A percentile compares a stretch with the other conserved stretches of the same genome.
Evolutionary conservation across 805 yeast species (phyloP).

Genomic region (Teunomyces cretensis): DNA sequence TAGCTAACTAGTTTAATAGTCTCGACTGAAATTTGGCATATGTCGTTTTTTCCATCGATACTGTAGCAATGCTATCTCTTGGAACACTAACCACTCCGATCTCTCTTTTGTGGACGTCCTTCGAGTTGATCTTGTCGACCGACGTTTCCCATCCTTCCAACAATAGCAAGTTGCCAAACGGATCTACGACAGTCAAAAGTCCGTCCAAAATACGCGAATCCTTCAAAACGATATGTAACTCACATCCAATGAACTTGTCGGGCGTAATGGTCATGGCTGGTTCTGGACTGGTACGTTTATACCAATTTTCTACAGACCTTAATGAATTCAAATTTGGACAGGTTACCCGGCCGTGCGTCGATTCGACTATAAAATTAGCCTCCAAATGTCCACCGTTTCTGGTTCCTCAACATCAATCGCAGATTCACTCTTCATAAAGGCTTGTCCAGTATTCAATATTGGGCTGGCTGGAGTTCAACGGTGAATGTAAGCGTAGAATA

Average conservation of each 20-base stretch:
- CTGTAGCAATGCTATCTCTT: slow-evolving; percentile 14
- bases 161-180: slow-evolving; percentile 41
- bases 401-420: slow-evolving; percentile 39
- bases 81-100: slow-evolving; percentile 29
- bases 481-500: slow-evolving; percentile 38
- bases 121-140: slow-evolving; percentile 21
- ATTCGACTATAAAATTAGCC: background rate
- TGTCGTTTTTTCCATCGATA: slow-evolving; percentile 20
- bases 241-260: slow-evolving; percentile 30
- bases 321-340: background rate
- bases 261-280: slow-evolving; percentile 12
- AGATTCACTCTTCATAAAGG: slow-evolving; percentile 29
- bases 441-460: slow-evolving; percentile 11
- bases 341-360: slow-evolving; percentile 1
- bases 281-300: background rate
- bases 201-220: slow-evolving; percentile 39
- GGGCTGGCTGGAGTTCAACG: slow-evolving; percentile 24
- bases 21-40: slow-evolving; percentile 7
- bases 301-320: background rate
- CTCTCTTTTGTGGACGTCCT: slow-evolving; percentile 21
- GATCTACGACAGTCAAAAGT: slow-evolving; percentile 39
- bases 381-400: background rate
- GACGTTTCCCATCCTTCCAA: slow-evolving; percentile 36
- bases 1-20: background rate
- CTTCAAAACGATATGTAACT: slow-evolving; percentile 23